These are phyloP conservation scores for Nicotiana attenuata DNA, from an alignment of 257 asterid genomes.

Conservation along the genomic window DNA sequence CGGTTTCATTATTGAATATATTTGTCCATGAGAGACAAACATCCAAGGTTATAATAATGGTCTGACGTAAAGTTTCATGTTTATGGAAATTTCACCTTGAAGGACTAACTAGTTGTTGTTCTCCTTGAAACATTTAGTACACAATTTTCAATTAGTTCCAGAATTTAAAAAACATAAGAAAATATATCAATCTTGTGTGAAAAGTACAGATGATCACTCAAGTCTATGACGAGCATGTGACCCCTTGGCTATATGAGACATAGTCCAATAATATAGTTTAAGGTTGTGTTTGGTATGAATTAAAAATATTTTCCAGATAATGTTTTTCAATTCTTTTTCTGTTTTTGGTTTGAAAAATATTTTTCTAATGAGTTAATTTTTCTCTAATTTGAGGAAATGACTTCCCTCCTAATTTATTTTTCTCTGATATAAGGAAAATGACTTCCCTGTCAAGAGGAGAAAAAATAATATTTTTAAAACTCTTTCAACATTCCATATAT, in stretches of 20 bases:
- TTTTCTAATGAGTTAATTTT: no score
- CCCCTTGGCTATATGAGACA: not conserved
- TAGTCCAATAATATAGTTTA: not conserved
- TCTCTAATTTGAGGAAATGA: no score
- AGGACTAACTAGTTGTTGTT: not conserved
- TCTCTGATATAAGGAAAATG: no score
- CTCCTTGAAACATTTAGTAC: not conserved
- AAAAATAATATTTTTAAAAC: no score
- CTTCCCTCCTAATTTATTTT: no score
- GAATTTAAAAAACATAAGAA: no score
- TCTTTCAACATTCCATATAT: no score
- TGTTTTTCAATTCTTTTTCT: no score
- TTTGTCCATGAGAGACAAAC: not conserved
- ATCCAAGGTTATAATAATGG: not conserved
- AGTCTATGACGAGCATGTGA: not conserved
- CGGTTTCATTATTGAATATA: not conserved
- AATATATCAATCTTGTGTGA: not conserved
- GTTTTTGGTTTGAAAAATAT: no score
- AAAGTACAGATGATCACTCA: not conserved
- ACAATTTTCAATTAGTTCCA: not conserved
- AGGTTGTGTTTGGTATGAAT: not conserved
- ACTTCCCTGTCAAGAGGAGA: no score
- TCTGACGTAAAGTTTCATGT: not conserved
- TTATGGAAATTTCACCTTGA: not conserved
- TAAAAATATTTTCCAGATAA: no score